Conservation (phyloP, 2,329 filamentous ascomycete species). For the Fusarium gaditjirri region DNA sequence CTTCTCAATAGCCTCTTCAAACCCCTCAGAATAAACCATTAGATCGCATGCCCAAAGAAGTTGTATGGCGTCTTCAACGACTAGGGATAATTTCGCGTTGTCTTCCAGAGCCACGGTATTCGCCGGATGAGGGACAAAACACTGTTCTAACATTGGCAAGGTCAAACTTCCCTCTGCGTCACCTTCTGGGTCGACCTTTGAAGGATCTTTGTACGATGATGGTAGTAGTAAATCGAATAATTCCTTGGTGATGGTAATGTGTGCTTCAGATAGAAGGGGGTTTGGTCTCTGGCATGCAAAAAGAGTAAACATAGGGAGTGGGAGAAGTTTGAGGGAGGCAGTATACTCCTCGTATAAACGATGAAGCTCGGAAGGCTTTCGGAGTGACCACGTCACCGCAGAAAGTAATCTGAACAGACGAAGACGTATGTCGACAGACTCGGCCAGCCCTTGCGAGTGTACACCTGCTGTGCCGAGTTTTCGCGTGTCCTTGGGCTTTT, state of each 20-base stretch:
- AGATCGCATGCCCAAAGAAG: constrained; percentile 56
- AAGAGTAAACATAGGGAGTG: constrained; percentile 66
- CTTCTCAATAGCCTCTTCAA: constrained; percentile 55
- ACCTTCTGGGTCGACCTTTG: constrained; percentile 50
- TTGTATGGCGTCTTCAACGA: constrained; percentile 73
- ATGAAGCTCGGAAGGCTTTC: constrained; percentile 54
- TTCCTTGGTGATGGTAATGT: constrained; percentile 58
- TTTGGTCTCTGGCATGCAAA: constrained; percentile 57
- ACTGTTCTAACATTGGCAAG: constrained; percentile 60
- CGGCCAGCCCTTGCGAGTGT: constrained; percentile 50
- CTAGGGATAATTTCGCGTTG: constrained; percentile 77
- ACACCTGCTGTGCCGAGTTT: constrained; percentile 37
- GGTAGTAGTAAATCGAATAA: constrained; percentile 59
- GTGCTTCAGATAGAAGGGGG: constrained; percentile 50
- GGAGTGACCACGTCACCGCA: constrained; percentile 59
- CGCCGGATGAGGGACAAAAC: constrained; percentile 74
- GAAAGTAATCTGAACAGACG: constrained; percentile 70
- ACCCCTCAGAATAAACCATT: constrained; percentile 48
- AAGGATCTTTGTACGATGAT: constrained; percentile 54
- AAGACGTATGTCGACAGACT: constrained; percentile 70
- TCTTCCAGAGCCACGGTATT: constrained; percentile 69
- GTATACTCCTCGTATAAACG: constrained; percentile 70
- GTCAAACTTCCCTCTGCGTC: constrained; percentile 55
- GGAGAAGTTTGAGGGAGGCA: constrained; percentile 66
- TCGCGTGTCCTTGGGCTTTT: constrained; percentile 48